These are phyloP conservation scores for Phaeophleospora eucalypticola DNA, from an alignment of 2,329 filamentous ascomycete genomes.

Conservation along the genomic window DNA sequence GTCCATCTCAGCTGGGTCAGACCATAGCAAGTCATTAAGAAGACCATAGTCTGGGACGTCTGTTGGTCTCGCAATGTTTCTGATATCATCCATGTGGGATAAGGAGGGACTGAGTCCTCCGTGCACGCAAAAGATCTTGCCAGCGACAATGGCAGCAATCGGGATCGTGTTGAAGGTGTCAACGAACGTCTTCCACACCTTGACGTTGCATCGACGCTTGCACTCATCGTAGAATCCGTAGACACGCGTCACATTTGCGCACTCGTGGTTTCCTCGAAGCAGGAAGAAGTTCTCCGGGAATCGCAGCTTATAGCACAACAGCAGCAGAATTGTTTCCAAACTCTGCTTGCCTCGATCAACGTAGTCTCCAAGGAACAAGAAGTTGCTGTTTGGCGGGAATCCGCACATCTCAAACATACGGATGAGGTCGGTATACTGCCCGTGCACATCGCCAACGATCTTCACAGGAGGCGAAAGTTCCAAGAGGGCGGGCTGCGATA, in stretches of 20 bases:
- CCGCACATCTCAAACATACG: conserved; percentile 99
- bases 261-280: conserved; percentile 91
- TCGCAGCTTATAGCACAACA: conserved; percentile 95
- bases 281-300: conserved; percentile 98
- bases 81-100: conserved; percentile 96
- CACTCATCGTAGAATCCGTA: conserved; percentile 99
- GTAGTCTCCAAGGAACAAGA: conserved; percentile 91
- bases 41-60: conserved; percentile 96
- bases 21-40: conserved; percentile 93
- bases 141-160: conserved; percentile 92
- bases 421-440: conserved; percentile 93
- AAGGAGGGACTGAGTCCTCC: conserved; percentile 89
- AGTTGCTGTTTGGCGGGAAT: conserved; percentile 88
- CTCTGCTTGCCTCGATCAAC: conserved; percentile 96
- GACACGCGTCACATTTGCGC: conserved; percentile 89
- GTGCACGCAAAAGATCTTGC: conserved; percentile 97
- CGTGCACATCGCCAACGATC: conserved; percentile 94
- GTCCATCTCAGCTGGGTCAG: conserved; percentile 96
- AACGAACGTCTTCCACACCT: conserved; percentile 96
- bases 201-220: conserved; percentile 92
- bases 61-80: conserved; percentile 89
- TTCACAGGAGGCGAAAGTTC: conserved; percentile 95
- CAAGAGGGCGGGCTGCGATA: conserved; percentile 85
- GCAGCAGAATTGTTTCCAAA: conserved; percentile 84
- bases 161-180: conserved; percentile 95